These are phyloP conservation scores for Stephania yunnanensis DNA, from an alignment of 164 flowering plant genomes.

Conservation along the genomic window DNA sequence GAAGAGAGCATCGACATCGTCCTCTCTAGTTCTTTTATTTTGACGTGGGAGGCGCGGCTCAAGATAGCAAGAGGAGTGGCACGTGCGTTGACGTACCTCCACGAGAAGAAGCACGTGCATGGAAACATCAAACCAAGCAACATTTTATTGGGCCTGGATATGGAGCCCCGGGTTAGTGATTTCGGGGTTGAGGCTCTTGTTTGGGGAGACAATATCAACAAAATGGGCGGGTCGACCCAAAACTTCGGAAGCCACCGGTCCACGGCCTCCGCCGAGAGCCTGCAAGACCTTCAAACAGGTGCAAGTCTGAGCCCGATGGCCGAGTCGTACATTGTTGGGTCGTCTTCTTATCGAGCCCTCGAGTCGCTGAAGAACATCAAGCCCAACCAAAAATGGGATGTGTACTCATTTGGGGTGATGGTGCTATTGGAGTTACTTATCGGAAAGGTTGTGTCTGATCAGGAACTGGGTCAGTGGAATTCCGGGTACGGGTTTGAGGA, in stretches of 20 bases:
- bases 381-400: constrained; percentile 89
- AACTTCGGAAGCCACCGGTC: constrained; percentile 89
- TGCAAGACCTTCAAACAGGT: constrained; percentile 40
- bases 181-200: constrained; percentile 78
- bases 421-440: constrained; percentile 73
- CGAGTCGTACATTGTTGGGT: constrained; percentile 28
- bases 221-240: constrained; percentile 51
- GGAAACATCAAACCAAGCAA: constrained; percentile 90
- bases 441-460: constrained; percentile 46
- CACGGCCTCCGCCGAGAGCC: constrained; percentile 66
- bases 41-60: constrained; percentile 85
- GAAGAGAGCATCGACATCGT: constrained; percentile 81
- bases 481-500: constrained; percentile 51
- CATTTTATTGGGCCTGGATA: constrained; percentile 64
- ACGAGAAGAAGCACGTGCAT: constrained; percentile 94
- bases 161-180: constrained; percentile 88
- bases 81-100: constrained; percentile 73
- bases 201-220: constrained; percentile 50
- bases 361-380: constrained; percentile 79
- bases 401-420: constrained; percentile 75
- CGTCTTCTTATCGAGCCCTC: constrained; percentile 77
- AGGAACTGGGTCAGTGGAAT: constrained; percentile 50
- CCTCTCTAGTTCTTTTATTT: constrained; percentile 19
- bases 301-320: constrained; percentile 46
- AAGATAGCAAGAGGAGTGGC: constrained; percentile 86